These are phyloP conservation scores for Rhipidocladum racemiflorum DNA, from an alignment of 176 grass and related monocot species.

Conservation along the genomic window DNA sequence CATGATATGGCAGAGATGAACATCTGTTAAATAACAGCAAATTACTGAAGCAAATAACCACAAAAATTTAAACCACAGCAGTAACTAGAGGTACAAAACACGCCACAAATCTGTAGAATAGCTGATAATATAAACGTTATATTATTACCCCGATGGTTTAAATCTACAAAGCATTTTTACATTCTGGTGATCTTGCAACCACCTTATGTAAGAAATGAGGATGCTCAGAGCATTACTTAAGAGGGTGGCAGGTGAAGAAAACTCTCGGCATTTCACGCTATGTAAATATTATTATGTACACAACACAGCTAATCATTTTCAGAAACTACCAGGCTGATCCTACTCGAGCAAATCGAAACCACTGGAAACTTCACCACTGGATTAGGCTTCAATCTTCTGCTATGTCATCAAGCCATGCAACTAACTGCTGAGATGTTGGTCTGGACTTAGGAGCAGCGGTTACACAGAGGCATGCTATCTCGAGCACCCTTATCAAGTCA, in stretches of 20 bases:
- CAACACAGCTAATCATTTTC: conserved; percentile 37
- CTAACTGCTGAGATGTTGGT: conserved; percentile 68
- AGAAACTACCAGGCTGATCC: conserved; percentile 14
- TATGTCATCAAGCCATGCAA: conserved; percentile 74
- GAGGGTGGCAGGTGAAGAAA: not conserved
- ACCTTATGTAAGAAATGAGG: conserved; percentile 29
- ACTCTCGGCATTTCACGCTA: conserved; percentile 28
- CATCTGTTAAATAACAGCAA: not conserved
- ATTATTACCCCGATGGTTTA: conserved; percentile 23
- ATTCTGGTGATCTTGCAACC: conserved; percentile 40
- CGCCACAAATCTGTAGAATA: not conserved
- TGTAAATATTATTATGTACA: conserved; percentile 74
- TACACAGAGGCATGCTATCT: conserved; percentile 83
- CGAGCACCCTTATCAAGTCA: conserved; percentile 58
- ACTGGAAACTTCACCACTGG: not conserved
- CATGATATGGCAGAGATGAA: no score
- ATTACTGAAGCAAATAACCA: not conserved
- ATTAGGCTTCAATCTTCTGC: conserved; percentile 1
- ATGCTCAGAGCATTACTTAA: not conserved
- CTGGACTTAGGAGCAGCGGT: conserved; percentile 61
- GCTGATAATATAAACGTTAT: not conserved
- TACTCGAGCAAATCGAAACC: conserved; percentile 22
- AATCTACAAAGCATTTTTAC: conserved; percentile 32
- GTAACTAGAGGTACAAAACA: not conserved
- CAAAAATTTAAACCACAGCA: not conserved